Base-by-base conservation (phyloP, 108 stramenopile genomes). In the Cylindrotheca closterium region DNA sequence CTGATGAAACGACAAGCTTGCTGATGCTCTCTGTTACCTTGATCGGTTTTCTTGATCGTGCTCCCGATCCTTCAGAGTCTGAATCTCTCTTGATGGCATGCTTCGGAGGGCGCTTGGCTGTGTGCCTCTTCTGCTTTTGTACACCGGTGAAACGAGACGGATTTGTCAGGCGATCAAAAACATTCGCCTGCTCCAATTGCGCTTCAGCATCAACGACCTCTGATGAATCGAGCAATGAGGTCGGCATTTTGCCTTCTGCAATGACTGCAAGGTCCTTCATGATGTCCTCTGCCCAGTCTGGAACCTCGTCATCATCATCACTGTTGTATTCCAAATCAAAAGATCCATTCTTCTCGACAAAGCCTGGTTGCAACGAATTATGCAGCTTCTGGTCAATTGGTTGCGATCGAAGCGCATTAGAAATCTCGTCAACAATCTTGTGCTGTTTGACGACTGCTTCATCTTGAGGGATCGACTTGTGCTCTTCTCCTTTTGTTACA, bases 241-340 rank as follows among this genome's bases (percentile, higher is more conserved):
- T 12, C 3, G 87, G 83, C 27, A 82, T 63, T 27, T 73, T 68
- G 0, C 87, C 87, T 49, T 84, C 75, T 4, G 87, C 87, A 59
- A 88, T 88, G 17, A 82, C 58, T 5, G 75, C 83, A 30, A 88
- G 55, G 59, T 88, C 87, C 21, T 51, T 68, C 79, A 88, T 78
- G 19, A 88, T 88, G 24, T 84, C 83, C 37, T 68, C 69, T 4
- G 87, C 81, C 87, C 87, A 88, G 12, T 79, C 87, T 15, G 81
- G 85, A 2, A 70, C 58, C 37, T 77, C 74, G 3, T 76, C 79
- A 48, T 63, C 64, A 56, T 82, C 82, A 51, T 58, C 59, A n/a
- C 51, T 37, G 62, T 63, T 42, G 37, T 42, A 42, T 15, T 42
- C 37, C 10, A 42, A 15, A 42, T 42, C 37, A 42, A 42, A 42